These are phyloP conservation scores for Canna indica DNA, from an alignment of 176 grass and related monocot species.

Conservation along the genomic window DNA sequence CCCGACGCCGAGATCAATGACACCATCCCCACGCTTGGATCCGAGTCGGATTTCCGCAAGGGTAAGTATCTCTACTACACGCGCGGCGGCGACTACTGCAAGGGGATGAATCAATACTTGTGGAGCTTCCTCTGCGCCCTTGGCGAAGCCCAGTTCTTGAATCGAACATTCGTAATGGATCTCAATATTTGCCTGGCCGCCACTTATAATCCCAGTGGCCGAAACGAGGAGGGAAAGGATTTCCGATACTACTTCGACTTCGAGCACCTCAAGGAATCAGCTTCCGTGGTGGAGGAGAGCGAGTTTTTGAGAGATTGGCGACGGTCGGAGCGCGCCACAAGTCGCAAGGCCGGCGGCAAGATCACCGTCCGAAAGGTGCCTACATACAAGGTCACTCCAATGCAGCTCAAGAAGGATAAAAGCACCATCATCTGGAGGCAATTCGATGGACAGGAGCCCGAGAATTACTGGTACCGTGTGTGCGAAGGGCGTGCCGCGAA, in stretches of 20 bases:
- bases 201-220: constrained; percentile 51
- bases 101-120: constrained; percentile 95
- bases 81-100: constrained; percentile 88
- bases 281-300: constrained; percentile 62
- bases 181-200: constrained; percentile 67
- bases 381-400: constrained; percentile 69
- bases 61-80: constrained; percentile 82
- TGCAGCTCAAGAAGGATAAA: constrained; percentile 82
- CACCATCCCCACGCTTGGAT: constrained; percentile 61
- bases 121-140: constrained; percentile 91
- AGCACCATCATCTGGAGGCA: constrained; percentile 83
- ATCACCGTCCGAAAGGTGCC: constrained; percentile 74
- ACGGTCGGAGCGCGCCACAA: constrained; percentile 48
- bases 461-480: constrained; percentile 98
- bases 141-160: constrained; percentile 86
- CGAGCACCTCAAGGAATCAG: constrained; percentile 80
- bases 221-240: constrained; percentile 80
- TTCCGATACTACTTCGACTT: constrained; percentile 94
- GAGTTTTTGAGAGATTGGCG: constrained; percentile 72
- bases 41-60: constrained; percentile 72
- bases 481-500: constrained; percentile 75
- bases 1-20: constrained; percentile 74
- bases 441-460: constrained; percentile 69
- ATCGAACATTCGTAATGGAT: constrained; percentile 89
- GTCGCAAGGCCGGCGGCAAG: constrained; percentile 41